Evolutionary conservation across 208 protist genomes (phyloP).

Genomic region (Trypanosoma vivax): DNA sequence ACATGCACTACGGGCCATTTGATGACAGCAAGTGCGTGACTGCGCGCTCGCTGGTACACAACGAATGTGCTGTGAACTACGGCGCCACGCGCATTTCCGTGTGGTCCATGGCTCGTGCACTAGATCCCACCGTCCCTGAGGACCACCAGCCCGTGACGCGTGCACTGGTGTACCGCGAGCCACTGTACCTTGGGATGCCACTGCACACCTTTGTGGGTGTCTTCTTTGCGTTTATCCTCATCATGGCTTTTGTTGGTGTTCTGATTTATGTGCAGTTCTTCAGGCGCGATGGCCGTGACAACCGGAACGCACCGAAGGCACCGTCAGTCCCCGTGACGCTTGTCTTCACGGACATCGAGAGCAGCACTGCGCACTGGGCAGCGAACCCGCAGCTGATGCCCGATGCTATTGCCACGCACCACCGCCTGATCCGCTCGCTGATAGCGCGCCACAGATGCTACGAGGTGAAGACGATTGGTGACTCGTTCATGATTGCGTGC

Average conservation of each 20-base stretch:
- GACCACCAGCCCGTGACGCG: slow-evolving; percentile 14
- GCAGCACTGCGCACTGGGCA: slow-evolving; percentile 67
- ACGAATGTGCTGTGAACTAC: slow-evolving; percentile 31
- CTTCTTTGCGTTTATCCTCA: slow-evolving; percentile 20
- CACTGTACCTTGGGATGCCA: slow-evolving; percentile 2
- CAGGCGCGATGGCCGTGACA: background rate
- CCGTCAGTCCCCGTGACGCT: background rate
- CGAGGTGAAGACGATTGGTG: slow-evolving; percentile 79
- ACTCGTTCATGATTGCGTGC: slow-evolving; percentile 50
- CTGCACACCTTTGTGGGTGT: slow-evolving; percentile 16
- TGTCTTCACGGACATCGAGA: slow-evolving; percentile 3
- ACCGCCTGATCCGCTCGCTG: slow-evolving; percentile 51
- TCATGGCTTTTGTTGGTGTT: slow-evolving; percentile 35
- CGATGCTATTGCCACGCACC: slow-evolving; percentile 52
- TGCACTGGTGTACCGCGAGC: slow-evolving; percentile 18
- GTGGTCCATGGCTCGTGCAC: slow-evolving; percentile 17
- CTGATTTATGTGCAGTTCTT: slow-evolving; percentile 71
- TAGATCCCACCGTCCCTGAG: slow-evolving; percentile 14
- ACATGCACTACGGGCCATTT: slow-evolving; percentile 15
- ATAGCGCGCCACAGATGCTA: slow-evolving; percentile 58
- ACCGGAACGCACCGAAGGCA: background rate
- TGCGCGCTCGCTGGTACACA: slow-evolving; percentile 5
- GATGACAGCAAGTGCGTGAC: background rate
- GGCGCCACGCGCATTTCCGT: slow-evolving; percentile 1
- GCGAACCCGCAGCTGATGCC: slow-evolving; percentile 43